Conservation (phyloP, 2,329 filamentous ascomycete genomes). For the Phaeoacremonium minimum region DNA sequence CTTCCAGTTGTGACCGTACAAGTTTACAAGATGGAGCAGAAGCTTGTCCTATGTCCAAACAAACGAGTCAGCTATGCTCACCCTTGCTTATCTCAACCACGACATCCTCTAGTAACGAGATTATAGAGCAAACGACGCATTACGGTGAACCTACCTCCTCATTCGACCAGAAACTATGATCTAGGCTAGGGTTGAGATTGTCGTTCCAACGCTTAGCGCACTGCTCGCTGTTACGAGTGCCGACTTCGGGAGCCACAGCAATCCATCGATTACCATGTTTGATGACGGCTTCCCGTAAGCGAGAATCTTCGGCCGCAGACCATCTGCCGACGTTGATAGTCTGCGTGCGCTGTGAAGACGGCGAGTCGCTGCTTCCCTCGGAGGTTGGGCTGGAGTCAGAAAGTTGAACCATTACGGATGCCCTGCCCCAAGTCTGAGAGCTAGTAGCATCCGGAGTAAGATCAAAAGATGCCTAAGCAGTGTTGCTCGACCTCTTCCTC, state of each 20-base stretch:
- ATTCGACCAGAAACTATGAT: slow-evolving; percentile 3
- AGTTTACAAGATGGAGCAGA: slow-evolving; percentile 7
- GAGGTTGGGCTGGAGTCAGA: too few relatives aligned
- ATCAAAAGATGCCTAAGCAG: too few relatives aligned
- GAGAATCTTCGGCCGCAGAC: slow-evolving; percentile 9
- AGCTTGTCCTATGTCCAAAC: slow-evolving; percentile 6
- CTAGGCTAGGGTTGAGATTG: slow-evolving; percentile 8
- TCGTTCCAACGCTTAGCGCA: slow-evolving; percentile 16
- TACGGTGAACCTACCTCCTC: background rate
- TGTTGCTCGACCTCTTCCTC: too few relatives aligned
- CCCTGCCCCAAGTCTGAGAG: too few relatives aligned
- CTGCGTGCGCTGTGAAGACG: background rate
- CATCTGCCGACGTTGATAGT: slow-evolving; percentile 7
- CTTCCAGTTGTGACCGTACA: slow-evolving; percentile 11
- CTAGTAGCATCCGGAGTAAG: too few relatives aligned
- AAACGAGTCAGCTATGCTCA: background rate
- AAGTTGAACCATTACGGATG: too few relatives aligned
- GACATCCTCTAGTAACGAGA: too few relatives aligned
- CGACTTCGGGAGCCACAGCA: slow-evolving; percentile 8
- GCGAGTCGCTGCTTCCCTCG: too few relatives aligned
- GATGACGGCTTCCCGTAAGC: slow-evolving; percentile 8
- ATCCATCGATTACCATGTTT: slow-evolving; percentile 12
- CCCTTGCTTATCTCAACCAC: too few relatives aligned
- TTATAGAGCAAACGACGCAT: too few relatives aligned
- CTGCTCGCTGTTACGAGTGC: slow-evolving; percentile 14